A percentile compares a stretch with the other conserved stretches of the same genome.
Conservation (phyloP, 306 rosid genomes). For the Benincasa hispida region DNA sequence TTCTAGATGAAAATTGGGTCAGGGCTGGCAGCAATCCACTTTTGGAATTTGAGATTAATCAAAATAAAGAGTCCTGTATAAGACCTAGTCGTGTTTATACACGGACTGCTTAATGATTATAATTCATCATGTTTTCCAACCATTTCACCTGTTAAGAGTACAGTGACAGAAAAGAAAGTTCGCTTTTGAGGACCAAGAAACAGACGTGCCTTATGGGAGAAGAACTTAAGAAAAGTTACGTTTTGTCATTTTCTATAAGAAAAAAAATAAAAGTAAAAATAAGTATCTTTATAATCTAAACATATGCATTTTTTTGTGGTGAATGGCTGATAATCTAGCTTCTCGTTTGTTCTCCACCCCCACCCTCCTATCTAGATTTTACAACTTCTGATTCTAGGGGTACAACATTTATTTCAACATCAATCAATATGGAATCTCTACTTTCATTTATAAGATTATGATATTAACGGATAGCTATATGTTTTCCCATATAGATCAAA, state of each 20-base stretch:
- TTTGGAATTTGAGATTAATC: background rate
- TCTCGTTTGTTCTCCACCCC: background rate
- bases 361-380: background rate
- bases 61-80: background rate
- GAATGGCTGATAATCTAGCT: background rate
- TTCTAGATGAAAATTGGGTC: background rate
- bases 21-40: background rate
- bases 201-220: conserved; percentile 1
- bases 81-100: background rate
- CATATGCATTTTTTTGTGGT: background rate
- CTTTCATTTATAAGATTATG: background rate
- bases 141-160: conserved; percentile 31
- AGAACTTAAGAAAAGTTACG: background rate
- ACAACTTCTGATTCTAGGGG: background rate
- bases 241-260: background rate
- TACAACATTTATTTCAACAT: background rate
- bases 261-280: background rate
- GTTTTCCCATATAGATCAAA: background rate
- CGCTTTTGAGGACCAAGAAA: background rate
- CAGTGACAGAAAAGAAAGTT: conserved; percentile 2
- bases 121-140: conserved; percentile 56
- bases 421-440: background rate
- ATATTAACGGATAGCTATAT: background rate
- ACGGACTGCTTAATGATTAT: conserved; percentile 22
- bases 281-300: background rate